Percentiles rank a stretch among this genome's conserved stretches.
phyloP scores from a whole-genome alignment of 164 flowering plant species.

The Aristolochia fimbriata region DNA sequence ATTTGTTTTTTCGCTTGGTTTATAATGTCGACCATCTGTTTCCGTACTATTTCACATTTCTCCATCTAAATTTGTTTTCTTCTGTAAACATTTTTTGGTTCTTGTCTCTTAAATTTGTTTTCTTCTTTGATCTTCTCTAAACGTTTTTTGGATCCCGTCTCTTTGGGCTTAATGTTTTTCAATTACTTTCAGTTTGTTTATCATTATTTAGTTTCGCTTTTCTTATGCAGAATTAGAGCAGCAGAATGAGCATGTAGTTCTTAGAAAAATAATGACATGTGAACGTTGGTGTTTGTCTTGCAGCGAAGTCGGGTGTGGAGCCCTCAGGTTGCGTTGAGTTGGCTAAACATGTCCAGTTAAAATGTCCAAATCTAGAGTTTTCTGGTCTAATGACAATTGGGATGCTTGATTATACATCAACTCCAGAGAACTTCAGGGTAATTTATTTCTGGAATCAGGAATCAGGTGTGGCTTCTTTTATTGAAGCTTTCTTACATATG shows the following conservation, averaged over 20 bases:
- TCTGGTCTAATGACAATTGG: constrained; percentile 97
- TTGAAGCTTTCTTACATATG: neutral
- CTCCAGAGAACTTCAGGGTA: constrained; percentile 90
- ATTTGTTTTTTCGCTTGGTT: no score
- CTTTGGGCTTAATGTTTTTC: no score
- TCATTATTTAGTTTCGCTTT: no score
- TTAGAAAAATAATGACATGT: no score
- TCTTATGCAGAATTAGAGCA: neutral
- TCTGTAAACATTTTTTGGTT: no score
- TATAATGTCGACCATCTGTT: no score
- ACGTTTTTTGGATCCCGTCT: no score
- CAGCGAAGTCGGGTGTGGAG: constrained; percentile 86
- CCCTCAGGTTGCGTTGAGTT: constrained; percentile 70
- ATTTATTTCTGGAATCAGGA: neutral
- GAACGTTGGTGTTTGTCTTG: constrained; percentile 6
- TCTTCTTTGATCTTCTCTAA: no score
- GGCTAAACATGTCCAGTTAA: constrained; percentile 51
- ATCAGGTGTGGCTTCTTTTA: neutral
- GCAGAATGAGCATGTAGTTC: neutral
- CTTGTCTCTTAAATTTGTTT: no score
- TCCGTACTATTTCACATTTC: no score
- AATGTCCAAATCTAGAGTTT: constrained; percentile 73
- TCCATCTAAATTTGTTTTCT: no score
- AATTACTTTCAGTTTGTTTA: no score
- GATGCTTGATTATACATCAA: constrained; percentile 85